Conservation (phyloP, 2,329 filamentous ascomycete species). For the Penicillium aurantiogriseum region DNA sequence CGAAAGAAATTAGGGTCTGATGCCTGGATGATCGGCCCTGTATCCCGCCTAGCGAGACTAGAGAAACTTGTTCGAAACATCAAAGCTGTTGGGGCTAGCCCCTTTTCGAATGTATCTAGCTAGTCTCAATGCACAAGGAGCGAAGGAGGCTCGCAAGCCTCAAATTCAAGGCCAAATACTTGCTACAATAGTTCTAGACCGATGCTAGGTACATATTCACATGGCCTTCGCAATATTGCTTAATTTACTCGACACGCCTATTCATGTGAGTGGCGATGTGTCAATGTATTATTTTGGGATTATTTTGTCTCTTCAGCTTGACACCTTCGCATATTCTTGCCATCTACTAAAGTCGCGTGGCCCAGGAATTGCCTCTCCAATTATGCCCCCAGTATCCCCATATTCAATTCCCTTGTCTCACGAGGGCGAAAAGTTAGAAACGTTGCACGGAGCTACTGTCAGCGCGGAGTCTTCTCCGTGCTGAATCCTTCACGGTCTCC, state of each 20-base stretch:
- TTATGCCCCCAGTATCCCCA: not conserved
- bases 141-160: not conserved
- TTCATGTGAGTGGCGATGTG: not conserved
- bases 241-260: not conserved
- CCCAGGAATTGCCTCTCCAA: not conserved
- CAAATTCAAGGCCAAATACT: not conserved
- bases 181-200: not conserved
- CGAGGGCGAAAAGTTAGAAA: not conserved
- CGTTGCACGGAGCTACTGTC: slow-evolving; percentile 3
- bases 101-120: slow-evolving; percentile 2
- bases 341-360: not conserved
- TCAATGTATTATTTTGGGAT: not conserved
- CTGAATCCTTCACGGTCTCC: slow-evolving; percentile 17
- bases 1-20: slow-evolving; percentile 11
- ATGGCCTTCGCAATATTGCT: not conserved
- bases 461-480: slow-evolving; percentile 22
- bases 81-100: not conserved
- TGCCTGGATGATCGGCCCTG: slow-evolving; percentile 20
- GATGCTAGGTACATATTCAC: not conserved
- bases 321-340: not conserved
- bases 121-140: not conserved
- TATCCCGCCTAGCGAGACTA: slow-evolving; percentile 3
- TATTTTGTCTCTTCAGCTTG: not conserved
- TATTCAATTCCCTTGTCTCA: not conserved
- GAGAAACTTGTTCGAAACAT: not conserved